Percentiles rank a stretch among this genome's conserved stretches.
Evolutionary conservation across 2,329 filamentous ascomycete species (phyloP).

Genomic region (Exophiala xenobiotica): DNA sequence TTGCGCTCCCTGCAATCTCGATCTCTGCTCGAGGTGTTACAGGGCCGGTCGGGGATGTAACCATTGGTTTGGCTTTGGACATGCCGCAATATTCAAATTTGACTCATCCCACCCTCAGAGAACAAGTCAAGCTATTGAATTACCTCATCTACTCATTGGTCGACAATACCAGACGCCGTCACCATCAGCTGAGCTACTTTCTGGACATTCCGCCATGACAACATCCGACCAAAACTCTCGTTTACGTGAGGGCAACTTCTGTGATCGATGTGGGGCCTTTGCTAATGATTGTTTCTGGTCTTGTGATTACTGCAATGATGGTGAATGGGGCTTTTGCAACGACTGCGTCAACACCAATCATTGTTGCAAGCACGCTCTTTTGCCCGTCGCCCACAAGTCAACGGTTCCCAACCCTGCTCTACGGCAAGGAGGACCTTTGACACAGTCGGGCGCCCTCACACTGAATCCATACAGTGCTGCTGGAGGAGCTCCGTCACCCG

Average conservation of each 20-base stretch:
- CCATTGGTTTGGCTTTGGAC: slow-evolving; percentile 86
- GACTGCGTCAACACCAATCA: slow-evolving; percentile 78
- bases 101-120: slow-evolving; percentile 51
- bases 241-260: slow-evolving; percentile 80
- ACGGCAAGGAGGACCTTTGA: slow-evolving; percentile 1
- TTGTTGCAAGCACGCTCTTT: slow-evolving; percentile 76
- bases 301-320: slow-evolving; percentile 82
- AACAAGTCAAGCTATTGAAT: slow-evolving; percentile 45
- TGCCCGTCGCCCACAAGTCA: slow-evolving; percentile 68
- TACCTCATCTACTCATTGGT: slow-evolving; percentile 54
- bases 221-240: slow-evolving; percentile 60
- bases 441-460: slow-evolving; percentile 6
- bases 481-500: slow-evolving; percentile 20
- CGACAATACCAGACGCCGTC: slow-evolving; percentile 43
- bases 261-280: slow-evolving; percentile 69
- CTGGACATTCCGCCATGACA: slow-evolving; percentile 7
- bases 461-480: slow-evolving; percentile 18
- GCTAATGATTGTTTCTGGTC: slow-evolving; percentile 88
- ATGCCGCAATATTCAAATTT: slow-evolving; percentile 67
- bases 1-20: slow-evolving; percentile 68
- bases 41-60: slow-evolving; percentile 72
- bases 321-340: slow-evolving; percentile 93
- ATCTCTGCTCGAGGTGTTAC: slow-evolving; percentile 81
- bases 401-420: slow-evolving; percentile 24
- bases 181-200: slow-evolving; percentile 6